phyloP scores from a whole-genome alignment of 345 rosid genomes.

The Aurinia saxatilis region DNA sequence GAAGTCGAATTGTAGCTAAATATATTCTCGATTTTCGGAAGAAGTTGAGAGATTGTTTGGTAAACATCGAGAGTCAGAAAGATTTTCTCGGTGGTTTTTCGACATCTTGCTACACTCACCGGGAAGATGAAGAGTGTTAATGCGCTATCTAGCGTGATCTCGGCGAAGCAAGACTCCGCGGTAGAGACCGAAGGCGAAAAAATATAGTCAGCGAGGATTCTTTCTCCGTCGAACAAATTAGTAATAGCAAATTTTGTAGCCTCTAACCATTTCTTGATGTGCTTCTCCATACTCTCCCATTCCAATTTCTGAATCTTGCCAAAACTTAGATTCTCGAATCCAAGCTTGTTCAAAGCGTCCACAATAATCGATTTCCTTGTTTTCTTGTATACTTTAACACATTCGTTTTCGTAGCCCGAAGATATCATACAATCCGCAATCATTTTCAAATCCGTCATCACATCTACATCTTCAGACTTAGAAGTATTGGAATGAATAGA shows the following conservation, averaged over 20 bases:
- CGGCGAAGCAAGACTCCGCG: slow-evolving; percentile 61
- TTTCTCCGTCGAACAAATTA: slow-evolving; percentile 55
- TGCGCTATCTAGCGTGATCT: slow-evolving; percentile 71
- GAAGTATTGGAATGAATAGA: slow-evolving; percentile 5
- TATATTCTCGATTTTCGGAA: slow-evolving; percentile 48
- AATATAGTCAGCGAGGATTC: slow-evolving; percentile 59
- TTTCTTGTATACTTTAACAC: slow-evolving; percentile 44
- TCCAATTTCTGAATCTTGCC: slow-evolving; percentile 57
- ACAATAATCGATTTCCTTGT: slow-evolving; percentile 63
- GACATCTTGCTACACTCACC: slow-evolving; percentile 39
- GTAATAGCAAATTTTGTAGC: slow-evolving; percentile 41
- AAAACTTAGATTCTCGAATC: slow-evolving; percentile 43
- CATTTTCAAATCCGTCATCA: slow-evolving; percentile 57
- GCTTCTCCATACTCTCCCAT: slow-evolving; percentile 60
- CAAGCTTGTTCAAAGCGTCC: slow-evolving; percentile 52
- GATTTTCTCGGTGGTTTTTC: slow-evolving; percentile 45
- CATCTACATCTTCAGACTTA: slow-evolving; percentile 24
- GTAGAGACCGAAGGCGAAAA: slow-evolving; percentile 45
- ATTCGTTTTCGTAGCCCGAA: slow-evolving; percentile 66
- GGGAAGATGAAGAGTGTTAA: slow-evolving; percentile 56
- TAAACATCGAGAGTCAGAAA: slow-evolving; percentile 64
- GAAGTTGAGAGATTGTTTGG: slow-evolving; percentile 36
- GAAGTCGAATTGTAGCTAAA: slow-evolving; percentile 49
- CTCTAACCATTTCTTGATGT: slow-evolving; percentile 47
- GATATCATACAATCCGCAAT: slow-evolving; percentile 89